Base-by-base conservation (phyloP, 352 stramenopile species). In the Albugo candida region DNA sequence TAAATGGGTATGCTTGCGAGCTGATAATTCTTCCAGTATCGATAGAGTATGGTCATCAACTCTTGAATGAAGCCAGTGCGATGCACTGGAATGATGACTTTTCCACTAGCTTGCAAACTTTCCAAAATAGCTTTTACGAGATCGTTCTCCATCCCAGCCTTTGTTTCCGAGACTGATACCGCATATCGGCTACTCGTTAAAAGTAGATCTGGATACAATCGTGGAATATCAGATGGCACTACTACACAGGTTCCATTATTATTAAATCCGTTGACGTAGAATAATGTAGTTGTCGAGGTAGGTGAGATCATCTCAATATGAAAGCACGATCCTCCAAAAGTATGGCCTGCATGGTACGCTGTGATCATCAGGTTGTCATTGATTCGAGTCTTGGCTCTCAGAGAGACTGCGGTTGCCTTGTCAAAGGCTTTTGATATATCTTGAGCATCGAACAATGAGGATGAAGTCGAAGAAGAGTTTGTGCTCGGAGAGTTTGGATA, bases 51-150 rank as follows among this genome's bases (percentile, higher is more conserved):
- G 20, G 70, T 66, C 21, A 76, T 46, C 19, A 92, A 48, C 46
- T 92, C 79, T 41, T 92, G 76, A 41, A 89, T 71, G 45, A 89
- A 92, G 1, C 79, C 79, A 12, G 80, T 54, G 10, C 63, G 65
- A 47, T 84, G 78, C 11, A 92, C 61, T 0, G 79, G 79, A 20
- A 92, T 78, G 17, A 92, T 67, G 13, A 92, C 79, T 67, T 92
- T 92, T 24, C 79, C 79, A 12, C 68, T 62, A 2, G 72, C 63
- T n/a, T 53, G 55, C 38, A 92, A 59, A 41, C 74, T 83, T 53
- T 92, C 79, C 36, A 81, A 52, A 41, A 92, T 58, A 14, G 79
- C 76, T 19, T 80, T 81, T 45, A 83, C 64, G 1, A 92, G 63
- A 36, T 92, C 79, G 13, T 73, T 70, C 42, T 89, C 79, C 64